Base-by-base conservation (phyloP, 257 asterid genomes). In the Eustoma russellianum region DNA sequence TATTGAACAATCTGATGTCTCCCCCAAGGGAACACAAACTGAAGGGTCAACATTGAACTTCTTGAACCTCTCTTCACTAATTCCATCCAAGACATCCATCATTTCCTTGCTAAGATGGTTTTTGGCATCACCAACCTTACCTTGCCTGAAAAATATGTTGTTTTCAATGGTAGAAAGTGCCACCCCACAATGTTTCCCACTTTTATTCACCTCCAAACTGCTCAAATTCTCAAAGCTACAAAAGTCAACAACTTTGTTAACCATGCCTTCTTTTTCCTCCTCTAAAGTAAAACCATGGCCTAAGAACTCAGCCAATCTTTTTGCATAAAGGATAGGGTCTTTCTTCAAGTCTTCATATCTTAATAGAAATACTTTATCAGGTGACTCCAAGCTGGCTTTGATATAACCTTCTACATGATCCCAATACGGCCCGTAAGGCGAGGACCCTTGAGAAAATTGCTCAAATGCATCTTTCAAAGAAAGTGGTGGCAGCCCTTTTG, bases 371-470 rank as follows among this genome's bases (percentile, higher is more conserved):
- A 60, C 17, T 7, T 33, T 70, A 5, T 55, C 41, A 9, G 71
- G 75, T 9, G 7, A 46, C 24, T 70, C 71, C 12, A 60, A 8
- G 33, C 71, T 70, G 1, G 75, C 71, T 52, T 64, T 69, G 65
- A 54, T 66, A 47, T 74, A 80, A 19, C 77, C 81, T 58, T 66
- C 24, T 11, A 77, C 79, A 35, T 80, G 83, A 24, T 80, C 83
- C 65, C 76, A 61, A 46, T 71, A 74, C 0, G 81, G 70, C 1
- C 87, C 87, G 15, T 63, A 77, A 1, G 77, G 79, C 6, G 65
- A 59, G 19, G 30, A 51, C 3, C 87, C 87, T 0, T 33, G 19
- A 17, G 72, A 38, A 17, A 80, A 77, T 17, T 50, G 78, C 0
- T 74, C 66, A 19, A 62, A 49, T 3, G 79, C 81, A 54, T 30